Evolutionary conservation across 768 basidiomycete genomes (phyloP), one percentile per base, ranked within the genome.

Genomic region (Hericium rajendrae): DNA sequence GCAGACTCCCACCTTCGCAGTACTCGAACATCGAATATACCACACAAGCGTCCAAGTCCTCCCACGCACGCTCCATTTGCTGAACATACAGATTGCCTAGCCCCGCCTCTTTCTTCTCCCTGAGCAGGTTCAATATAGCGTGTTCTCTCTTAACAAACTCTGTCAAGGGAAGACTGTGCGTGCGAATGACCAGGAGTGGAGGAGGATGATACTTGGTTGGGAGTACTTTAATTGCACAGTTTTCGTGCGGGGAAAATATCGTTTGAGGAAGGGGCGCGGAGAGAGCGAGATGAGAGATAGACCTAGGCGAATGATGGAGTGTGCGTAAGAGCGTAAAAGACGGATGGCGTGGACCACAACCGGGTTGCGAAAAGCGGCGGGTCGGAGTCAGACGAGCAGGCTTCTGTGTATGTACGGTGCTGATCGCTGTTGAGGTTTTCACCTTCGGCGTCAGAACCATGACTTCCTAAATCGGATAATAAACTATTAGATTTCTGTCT

Each of bases 401-500:
- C 18, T 54, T 16, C 26, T 28, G 15, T 49, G 51, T 22, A 15
- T 24, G 9, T n/a, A 38, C 15, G 43, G 60, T 38, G 12, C 38
- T 49, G 26, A 57, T 26, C 15, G 48, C 22, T 49, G 57, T 48
- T 38, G 54, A 38, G 3, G 28, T 13, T 41, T 46, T 60, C 20
- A 51, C 52, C 24, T 62, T 62, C 3, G 57, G 59, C 16, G 62
- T 59, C 43, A 63, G 62, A 55, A 63, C 40, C 62, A 63, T 63
- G 46, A 63, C 53, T 38, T 63, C 62, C 62, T 63, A 18, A 5
- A 24, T 22, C 18, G 24, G 38, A 53, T 12, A 43, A 16, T 51
- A 9, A 32, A 32, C 16, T 11, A 53, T 32, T 32, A 32, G 32
- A 6, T 32, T 32, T 32, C 32, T 32, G 32, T 32, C 8, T 32